These are phyloP conservation scores for Aphanomyces cochlioides DNA, from an alignment of 352 stramenopile species.

Conservation along the genomic window DNA sequence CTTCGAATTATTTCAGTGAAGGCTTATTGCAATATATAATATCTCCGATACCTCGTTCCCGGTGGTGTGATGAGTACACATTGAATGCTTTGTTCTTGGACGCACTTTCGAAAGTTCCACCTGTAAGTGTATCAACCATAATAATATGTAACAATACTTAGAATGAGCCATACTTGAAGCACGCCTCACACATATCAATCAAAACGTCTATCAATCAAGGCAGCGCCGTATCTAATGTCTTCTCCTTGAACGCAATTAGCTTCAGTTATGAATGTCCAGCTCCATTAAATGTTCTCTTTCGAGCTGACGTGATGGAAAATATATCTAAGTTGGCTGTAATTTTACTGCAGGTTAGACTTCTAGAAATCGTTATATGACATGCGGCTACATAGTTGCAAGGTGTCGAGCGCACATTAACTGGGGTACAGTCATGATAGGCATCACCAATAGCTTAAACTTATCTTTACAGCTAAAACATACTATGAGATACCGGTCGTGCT, in stretches of 20 bases:
- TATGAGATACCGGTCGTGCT: conserved; percentile 17
- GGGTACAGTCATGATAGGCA: conserved; percentile 4
- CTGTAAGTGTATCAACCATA: neutral
- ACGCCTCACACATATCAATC: neutral
- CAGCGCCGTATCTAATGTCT: neutral
- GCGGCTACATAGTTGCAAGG: conserved; percentile 26
- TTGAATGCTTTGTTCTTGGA: conserved; percentile 21
- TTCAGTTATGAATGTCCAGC: neutral
- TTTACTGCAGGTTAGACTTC: neutral
- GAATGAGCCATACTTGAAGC: neutral
- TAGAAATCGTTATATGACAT: too few relatives aligned
- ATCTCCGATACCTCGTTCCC: neutral
- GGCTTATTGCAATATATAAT: conserved; percentile 3
- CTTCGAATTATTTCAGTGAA: conserved; percentile 7
- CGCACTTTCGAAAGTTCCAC: neutral
- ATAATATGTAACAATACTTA: neutral
- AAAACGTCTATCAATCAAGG: neutral
- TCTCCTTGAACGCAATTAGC: neutral
- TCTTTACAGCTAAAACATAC: conserved; percentile 22
- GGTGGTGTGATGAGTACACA: conserved; percentile 18
- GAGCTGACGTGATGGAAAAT: neutral
- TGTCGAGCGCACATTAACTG: conserved; percentile 15
- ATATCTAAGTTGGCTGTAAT: neutral
- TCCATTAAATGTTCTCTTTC: conserved; percentile 8
- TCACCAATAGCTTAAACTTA: neutral